Percentiles rank a stretch among this genome's conserved stretches.
Conservation (phyloP, 2,329 filamentous ascomycete genomes). For the Thelonectria rubi region DNA sequence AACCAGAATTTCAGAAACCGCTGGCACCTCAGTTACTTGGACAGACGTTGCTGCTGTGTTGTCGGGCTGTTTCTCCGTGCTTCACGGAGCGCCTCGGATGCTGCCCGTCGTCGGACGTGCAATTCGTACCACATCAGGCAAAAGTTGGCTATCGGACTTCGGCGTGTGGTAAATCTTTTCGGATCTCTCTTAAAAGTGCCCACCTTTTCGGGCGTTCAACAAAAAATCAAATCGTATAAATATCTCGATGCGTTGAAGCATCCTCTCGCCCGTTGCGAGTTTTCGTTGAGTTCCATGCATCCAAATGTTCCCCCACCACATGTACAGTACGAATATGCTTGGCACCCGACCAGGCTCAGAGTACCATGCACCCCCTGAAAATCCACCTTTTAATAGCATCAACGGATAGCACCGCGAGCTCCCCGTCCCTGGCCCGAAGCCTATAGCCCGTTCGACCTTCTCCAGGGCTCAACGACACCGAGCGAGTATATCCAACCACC, state of each 20-base stretch:
- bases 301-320: conserved; percentile 9
- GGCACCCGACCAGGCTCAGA: conserved; percentile 20
- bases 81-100: conserved; percentile 7
- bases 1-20: conserved; percentile 20
- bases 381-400: conserved; percentile 18
- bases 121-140: background rate
- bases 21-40: no score
- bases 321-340: conserved; percentile 16
- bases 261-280: conserved; percentile 26
- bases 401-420: conserved; percentile 13
- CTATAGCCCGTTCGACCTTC: background rate
- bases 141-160: conserved; percentile 10
- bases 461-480: background rate
- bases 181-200: background rate
- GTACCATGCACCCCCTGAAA: conserved; percentile 32
- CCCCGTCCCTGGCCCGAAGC: conserved; percentile 17
- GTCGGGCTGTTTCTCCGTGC: conserved; percentile 23
- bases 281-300: conserved; percentile 21
- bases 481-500: background rate
- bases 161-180: background rate
- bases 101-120: background rate
- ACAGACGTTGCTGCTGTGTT: background rate
- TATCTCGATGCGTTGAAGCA: conserved; percentile 29
- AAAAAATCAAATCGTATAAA: conserved; percentile 20
- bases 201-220: conserved; percentile 13